Conservation (phyloP, 768 basidiomycete species). For the Tylopilus subfusipes region DNA sequence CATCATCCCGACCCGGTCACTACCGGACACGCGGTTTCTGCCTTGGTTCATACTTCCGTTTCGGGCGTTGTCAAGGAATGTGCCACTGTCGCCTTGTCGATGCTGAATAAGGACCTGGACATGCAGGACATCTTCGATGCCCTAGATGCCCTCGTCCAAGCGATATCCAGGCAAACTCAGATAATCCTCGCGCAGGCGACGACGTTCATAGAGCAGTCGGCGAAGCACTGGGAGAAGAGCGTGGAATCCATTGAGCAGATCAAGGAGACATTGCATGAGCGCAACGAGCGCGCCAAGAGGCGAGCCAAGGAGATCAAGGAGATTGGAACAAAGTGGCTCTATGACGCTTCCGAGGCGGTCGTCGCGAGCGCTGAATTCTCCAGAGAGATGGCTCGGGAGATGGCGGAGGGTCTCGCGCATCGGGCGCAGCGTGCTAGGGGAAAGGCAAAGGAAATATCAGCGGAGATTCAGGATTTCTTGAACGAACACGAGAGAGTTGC, state of each 20-base stretch:
- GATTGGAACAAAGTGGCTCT: constrained; percentile 45
- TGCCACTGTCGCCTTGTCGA: constrained; percentile 41
- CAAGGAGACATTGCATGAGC: constrained; percentile 41
- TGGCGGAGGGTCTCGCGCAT: constrained; percentile 36
- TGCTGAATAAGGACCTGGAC: constrained; percentile 54
- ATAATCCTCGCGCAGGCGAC: constrained; percentile 32
- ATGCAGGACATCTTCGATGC: constrained; percentile 55
- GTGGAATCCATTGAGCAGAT: constrained; percentile 36
- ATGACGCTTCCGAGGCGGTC: constrained; percentile 41
- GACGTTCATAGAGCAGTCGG: constrained; percentile 43
- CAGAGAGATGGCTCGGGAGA: constrained; percentile 38
- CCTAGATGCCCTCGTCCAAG: constrained; percentile 52
- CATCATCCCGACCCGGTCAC: constrained; percentile 13
- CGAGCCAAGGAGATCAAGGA: constrained; percentile 53
- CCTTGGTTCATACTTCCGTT: constrained; percentile 41
- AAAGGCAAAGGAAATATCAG: constrained; percentile 43
- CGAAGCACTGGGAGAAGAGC: constrained; percentile 30
- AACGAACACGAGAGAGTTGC: constrained; percentile 19
- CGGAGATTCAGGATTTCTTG: constrained; percentile 28
- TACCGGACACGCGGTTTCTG: constrained; percentile 14
- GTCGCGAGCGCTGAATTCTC: constrained; percentile 41
- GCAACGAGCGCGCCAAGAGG: constrained; percentile 50
- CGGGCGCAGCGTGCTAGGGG: constrained; percentile 44
- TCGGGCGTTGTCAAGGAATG: constrained; percentile 47
- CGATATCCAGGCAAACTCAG: constrained; percentile 45